These are phyloP conservation scores for Coriolopsis trogii DNA, from an alignment of 1,284 basidiomycete species.

Conservation along the genomic window DNA sequence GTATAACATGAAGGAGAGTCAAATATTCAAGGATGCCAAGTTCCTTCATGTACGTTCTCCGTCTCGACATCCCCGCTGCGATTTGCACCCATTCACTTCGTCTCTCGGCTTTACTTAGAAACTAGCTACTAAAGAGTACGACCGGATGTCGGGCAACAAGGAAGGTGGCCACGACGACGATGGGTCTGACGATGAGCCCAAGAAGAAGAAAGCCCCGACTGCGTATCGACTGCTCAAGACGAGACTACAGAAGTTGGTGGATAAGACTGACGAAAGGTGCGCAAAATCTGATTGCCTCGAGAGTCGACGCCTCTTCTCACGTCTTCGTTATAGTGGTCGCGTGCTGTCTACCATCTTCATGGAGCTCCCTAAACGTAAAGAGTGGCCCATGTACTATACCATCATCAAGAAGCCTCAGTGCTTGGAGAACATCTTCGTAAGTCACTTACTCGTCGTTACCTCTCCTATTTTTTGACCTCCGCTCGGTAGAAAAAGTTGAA, in stretches of 20 bases:
- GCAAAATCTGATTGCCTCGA: constrained; percentile 31
- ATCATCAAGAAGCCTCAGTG: constrained; percentile 84
- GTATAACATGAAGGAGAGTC: constrained; percentile 88
- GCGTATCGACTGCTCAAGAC: constrained; percentile 64
- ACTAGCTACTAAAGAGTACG: constrained; percentile 65
- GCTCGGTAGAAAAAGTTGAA: constrained; percentile 68
- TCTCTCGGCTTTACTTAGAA: no score
- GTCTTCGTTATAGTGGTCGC: constrained; percentile 54
- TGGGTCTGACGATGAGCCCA: constrained; percentile 36
- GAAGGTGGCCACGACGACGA: constrained; percentile 36
- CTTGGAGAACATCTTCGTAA: constrained; percentile 78
- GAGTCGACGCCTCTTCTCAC: background rate
- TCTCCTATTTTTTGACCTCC: no score
- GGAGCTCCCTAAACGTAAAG: constrained; percentile 78
- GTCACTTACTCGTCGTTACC: constrained; percentile 30
- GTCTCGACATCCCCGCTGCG: no score
- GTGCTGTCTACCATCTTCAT: constrained; percentile 79
- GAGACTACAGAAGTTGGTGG: constrained; percentile 69
- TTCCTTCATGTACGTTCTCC: constrained; percentile 56
- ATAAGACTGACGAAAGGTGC: constrained; percentile 67
- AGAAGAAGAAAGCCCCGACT: constrained; percentile 59
- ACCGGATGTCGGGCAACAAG: constrained; percentile 51
- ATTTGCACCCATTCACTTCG: no score
- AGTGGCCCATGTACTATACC: constrained; percentile 87
- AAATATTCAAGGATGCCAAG: constrained; percentile 85